Conservation (phyloP, 768 basidiomycete species). For the Mycena filopes region DNA sequence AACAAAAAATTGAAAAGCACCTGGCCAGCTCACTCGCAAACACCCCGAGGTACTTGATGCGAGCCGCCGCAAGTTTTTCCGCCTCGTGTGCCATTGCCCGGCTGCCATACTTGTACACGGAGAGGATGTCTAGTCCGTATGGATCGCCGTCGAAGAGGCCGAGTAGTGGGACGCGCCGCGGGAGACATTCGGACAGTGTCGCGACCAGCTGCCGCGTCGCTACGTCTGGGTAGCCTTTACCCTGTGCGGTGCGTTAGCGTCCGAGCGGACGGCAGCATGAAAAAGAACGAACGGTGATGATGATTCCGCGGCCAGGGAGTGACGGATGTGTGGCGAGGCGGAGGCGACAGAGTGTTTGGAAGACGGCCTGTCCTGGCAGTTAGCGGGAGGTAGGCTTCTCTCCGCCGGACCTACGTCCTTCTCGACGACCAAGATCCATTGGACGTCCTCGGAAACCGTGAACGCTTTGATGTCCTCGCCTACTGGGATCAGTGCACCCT, state of each 20-base stretch:
- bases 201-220: slow-evolving; percentile 89
- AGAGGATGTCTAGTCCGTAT: slow-evolving; percentile 91
- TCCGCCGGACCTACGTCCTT: slow-evolving; percentile 77
- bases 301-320: slow-evolving; percentile 72
- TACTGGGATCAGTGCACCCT: slow-evolving; percentile 84
- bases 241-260: slow-evolving; percentile 57
- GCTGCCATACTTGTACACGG: slow-evolving; percentile 89
- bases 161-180: slow-evolving; percentile 74
- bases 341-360: slow-evolving; percentile 81
- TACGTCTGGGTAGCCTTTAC: slow-evolving; percentile 97
- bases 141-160: slow-evolving; percentile 92
- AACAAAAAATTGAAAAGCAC: slow-evolving; percentile 50
- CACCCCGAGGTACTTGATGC: slow-evolving; percentile 86
- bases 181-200: slow-evolving; percentile 73
- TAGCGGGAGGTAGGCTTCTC: neutral
- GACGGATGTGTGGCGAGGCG: slow-evolving; percentile 59
- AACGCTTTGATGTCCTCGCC: slow-evolving; percentile 77
- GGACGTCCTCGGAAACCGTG: slow-evolving; percentile 59
- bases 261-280: neutral
- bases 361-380: slow-evolving; percentile 79
- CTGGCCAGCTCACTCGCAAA: slow-evolving; percentile 70
- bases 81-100: slow-evolving; percentile 75
- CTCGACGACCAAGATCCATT: slow-evolving; percentile 91
- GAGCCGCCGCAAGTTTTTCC: slow-evolving; percentile 69
- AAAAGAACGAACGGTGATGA: slow-evolving; percentile 72